Conservation (phyloP, 2,329 filamentous ascomycete species). For the Cladosporium sp. region DNA sequence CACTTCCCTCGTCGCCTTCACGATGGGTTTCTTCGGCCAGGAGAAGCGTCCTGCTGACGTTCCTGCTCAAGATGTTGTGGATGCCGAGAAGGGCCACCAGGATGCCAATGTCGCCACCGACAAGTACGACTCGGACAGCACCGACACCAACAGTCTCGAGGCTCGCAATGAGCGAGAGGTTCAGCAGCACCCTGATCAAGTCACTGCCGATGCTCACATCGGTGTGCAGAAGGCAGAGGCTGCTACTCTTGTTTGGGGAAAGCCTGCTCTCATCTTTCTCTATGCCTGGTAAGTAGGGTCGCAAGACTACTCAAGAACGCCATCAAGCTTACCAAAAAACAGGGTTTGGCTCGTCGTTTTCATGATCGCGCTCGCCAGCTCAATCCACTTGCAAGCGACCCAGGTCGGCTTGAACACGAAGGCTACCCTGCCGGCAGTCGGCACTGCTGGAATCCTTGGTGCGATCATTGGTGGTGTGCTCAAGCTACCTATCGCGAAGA, state of each 20-base stretch:
- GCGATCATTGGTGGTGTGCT: slow-evolving; percentile 60
- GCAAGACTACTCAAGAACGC: no score
- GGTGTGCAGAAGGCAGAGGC: slow-evolving; percentile 39
- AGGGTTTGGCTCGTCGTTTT: slow-evolving; percentile 43
- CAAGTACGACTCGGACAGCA: slow-evolving; percentile 23
- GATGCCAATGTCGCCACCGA: slow-evolving; percentile 14
- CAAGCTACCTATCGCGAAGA: slow-evolving; percentile 67
- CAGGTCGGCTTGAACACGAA: slow-evolving; percentile 22
- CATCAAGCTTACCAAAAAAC: slow-evolving; percentile 10
- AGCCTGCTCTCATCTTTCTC: slow-evolving; percentile 30
- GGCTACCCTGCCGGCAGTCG: slow-evolving; percentile 18
- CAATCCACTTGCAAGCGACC: slow-evolving; percentile 34
- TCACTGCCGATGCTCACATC: slow-evolving; percentile 32
- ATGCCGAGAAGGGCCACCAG: slow-evolving; percentile 6
- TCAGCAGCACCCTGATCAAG: slow-evolving; percentile 33
- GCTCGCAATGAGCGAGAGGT: slow-evolving; percentile 37
- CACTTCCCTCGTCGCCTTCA: neutral
- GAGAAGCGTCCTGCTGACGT: neutral
- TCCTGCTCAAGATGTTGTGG: neutral
- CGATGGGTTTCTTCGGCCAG: slow-evolving; percentile 13
- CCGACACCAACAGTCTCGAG: slow-evolving; percentile 35
- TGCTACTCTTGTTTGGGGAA: slow-evolving; percentile 36
- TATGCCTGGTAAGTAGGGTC: slow-evolving; percentile 31
- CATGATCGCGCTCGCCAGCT: slow-evolving; percentile 40
- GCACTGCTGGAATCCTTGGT: slow-evolving; percentile 56